phyloP scores from a whole-genome alignment of 2,329 filamentous ascomycete species.

The Bimuria novae-zelandiae region DNA sequence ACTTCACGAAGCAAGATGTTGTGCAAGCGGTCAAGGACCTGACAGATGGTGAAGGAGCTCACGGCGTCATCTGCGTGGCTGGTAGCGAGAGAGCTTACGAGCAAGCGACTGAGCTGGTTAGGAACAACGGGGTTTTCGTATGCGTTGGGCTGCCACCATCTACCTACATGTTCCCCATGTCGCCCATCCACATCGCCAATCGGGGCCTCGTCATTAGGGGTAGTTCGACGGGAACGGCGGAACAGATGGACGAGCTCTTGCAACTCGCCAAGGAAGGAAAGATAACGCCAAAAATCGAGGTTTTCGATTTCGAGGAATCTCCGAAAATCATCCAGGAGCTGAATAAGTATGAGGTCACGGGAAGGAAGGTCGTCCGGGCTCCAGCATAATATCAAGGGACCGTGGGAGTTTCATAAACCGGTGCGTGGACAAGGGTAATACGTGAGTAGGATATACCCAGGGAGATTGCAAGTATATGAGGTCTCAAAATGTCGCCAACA shows the following conservation, averaged over 20 bases:
- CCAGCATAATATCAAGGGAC: constrained; percentile 15
- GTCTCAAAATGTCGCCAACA: neutral
- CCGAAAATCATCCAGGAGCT: constrained; percentile 43
- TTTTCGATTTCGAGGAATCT: constrained; percentile 42
- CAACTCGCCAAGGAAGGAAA: constrained; percentile 51
- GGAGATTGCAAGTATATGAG: neutral
- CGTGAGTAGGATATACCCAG: neutral
- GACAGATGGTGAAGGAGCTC: constrained; percentile 51
- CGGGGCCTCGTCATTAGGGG: constrained; percentile 53
- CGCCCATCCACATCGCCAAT: constrained; percentile 54
- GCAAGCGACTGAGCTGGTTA: constrained; percentile 51
- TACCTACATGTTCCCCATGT: constrained; percentile 51
- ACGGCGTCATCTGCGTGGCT: constrained; percentile 54
- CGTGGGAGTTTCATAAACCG: neutral
- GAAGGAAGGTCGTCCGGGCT: constrained; percentile 42
- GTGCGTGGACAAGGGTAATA: neutral
- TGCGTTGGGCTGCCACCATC: constrained; percentile 53
- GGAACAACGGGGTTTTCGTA: constrained; percentile 53
- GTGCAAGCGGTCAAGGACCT: constrained; percentile 46
- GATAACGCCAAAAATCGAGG: constrained; percentile 45
- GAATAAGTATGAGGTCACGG: constrained; percentile 41
- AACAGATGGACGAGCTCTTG: constrained; percentile 54
- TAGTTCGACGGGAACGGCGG: constrained; percentile 51
- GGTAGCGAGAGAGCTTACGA: constrained; percentile 52
- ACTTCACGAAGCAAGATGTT: constrained; percentile 66